Base-by-base conservation (phyloP, 2,329 filamentous ascomycete species). In the Colletotrichum sp. region DNA sequence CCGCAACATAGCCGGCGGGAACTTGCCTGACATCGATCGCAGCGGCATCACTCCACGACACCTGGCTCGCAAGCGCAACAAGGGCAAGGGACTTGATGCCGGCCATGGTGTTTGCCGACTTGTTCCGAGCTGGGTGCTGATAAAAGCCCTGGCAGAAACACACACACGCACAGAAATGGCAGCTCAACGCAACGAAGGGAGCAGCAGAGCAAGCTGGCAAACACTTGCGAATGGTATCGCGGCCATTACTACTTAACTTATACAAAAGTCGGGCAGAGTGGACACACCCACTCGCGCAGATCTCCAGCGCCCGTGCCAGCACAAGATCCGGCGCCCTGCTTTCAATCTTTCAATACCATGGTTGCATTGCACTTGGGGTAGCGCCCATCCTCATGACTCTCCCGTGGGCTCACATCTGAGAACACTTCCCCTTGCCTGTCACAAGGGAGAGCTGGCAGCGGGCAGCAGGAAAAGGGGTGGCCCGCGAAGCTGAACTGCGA, bases 1-100 rank as follows among this genome's bases (percentile, higher is more conserved):
- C 82, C 2, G 89, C 87, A 59, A 87, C 86, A 79, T 86, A 88
- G 4, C 70, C 77, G 16, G 72, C 32, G 22, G 77, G 77, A 3
- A 78, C 77, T 22, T 69, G 63, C 22, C 76, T 73, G 4, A 73
- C 62, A 39, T n/a, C 27, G 4, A 78, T 66, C 5, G 52, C 72
- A 30, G 66, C 76, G 32, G 61, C 72, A 7, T 72, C 67, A 22
- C 55, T 66, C 49, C 55, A 69, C 12, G 67, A 69, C 32, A 70
- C 62, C 15, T 75, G 57, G 19, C 64, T 69, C 13, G 32, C 70
- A n/a, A 78, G 72, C 13, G 29, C 70, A 11, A 78, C 69, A 34
- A 78, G 30, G 44, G 65, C 9, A 16, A 77, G 36, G 57, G 39
- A 63, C 55, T 75, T 77, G 66, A 64, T 30, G 12, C 49, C 70